Conservation (phyloP, 768 basidiomycete species). For the Termitomyces heimii region DNA sequence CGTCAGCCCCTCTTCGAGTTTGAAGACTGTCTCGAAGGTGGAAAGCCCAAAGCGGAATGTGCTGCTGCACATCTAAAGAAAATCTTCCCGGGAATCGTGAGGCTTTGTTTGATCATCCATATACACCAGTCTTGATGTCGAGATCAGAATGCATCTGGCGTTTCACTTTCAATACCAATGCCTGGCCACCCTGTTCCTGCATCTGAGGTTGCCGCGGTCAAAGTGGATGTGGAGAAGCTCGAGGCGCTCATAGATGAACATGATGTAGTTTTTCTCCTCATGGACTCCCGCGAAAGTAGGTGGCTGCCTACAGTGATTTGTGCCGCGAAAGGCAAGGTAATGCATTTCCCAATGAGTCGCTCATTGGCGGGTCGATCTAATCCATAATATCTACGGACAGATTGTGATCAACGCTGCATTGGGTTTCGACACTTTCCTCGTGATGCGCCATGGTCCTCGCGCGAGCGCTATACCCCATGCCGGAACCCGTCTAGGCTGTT, state of each 20-base stretch:
- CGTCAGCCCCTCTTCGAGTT: constrained; percentile 96
- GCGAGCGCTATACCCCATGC: constrained; percentile 24
- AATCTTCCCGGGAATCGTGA: constrained; percentile 90
- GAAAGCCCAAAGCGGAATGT: constrained; percentile 88
- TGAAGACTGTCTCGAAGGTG: constrained; percentile 87
- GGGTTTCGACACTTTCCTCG: constrained; percentile 93
- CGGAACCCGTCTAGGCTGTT: constrained; percentile 68
- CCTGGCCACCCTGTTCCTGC: constrained; percentile 85
- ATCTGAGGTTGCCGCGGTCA: constrained; percentile 45
- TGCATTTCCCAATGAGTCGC: not conserved
- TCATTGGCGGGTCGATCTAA: not conserved
- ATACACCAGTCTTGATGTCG: not conserved
- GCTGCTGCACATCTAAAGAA: constrained; percentile 82
- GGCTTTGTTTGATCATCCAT: constrained; percentile 20
- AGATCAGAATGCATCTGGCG: constrained; percentile 73
- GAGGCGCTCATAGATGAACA: constrained; percentile 79
- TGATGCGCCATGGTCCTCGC: constrained; percentile 91
- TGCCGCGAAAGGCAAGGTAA: constrained; percentile 81
- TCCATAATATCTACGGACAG: constrained; percentile 27
- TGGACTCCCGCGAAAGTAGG: constrained; percentile 97
- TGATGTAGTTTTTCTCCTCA: constrained; percentile 88
- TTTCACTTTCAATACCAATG: constrained; percentile 87
- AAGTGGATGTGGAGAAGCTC: constrained; percentile 64
- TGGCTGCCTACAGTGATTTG: constrained; percentile 94
- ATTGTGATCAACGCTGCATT: constrained; percentile 92